Evolutionary conservation across 2,329 filamentous ascomycete genomes (phyloP), one percentile per base, ranked within the genome.

Genomic region (Colletotrichum lindemuthianum): DNA sequence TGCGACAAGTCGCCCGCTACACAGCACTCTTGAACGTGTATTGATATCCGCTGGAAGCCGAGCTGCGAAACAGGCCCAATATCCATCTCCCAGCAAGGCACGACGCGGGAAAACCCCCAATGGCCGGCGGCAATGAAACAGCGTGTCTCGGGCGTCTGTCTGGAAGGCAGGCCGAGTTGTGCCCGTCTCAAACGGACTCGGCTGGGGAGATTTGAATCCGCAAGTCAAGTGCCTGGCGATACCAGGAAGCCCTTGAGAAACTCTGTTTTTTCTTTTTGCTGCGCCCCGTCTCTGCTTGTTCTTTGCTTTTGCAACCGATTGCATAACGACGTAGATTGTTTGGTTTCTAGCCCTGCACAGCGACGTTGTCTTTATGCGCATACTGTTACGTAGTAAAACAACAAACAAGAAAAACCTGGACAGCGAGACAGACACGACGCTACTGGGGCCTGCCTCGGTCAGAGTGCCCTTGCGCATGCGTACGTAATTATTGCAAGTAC

Each of bases 281-380:
- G 34, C 33, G 6, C 40, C 3, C 32, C 39, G 60, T 56, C 36
- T 57, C 43, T 57, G 4, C 13, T 50, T 37, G 13, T 45, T 50
- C 2, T n/a, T 58, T 50, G 43, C 37, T 49, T 16, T 39, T 58
- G 44, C 45, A 61, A 55, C 4, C 16, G 13, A 24, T 24, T 33
- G 60, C 49, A 60, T 63, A 59, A 54, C 43, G 49, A 9, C 34
- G 60, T 9, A 63, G 16, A 54, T 53, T 63, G 45, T 49, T 45
- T n/a, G 36, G 45, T 43, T 59, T 41, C 32, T 36, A 48, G 36
- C 44, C 36, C 36, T 39, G 45, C 34, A 15, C 40, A 57, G 57
- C 52, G 13, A 12, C 16, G 52, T 45, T 32, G 53, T 24, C 24
- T 53, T 52, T 52, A 40, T 48, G 53, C 43, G 53, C 24, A 24